Evolutionary conservation across 2,329 filamentous ascomycete species (phyloP).

Genomic region (Emergomyces orientalis): DNA sequence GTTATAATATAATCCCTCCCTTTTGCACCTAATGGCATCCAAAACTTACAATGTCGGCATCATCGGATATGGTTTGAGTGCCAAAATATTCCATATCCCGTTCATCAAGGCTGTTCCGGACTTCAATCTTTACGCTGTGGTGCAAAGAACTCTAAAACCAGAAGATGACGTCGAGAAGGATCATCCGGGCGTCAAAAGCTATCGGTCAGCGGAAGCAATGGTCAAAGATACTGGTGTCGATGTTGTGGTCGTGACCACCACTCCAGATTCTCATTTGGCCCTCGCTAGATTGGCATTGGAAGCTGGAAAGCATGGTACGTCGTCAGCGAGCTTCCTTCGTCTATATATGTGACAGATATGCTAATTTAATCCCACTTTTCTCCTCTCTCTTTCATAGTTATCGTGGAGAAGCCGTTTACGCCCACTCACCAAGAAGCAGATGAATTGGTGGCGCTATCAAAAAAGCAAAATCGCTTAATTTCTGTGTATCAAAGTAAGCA

Average conservation of each 20-base stretch:
- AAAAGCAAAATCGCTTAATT: slow-evolving; percentile 44
- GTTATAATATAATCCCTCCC: background rate
- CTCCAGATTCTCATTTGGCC: slow-evolving; percentile 60
- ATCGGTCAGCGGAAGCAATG: slow-evolving; percentile 52
- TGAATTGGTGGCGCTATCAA: slow-evolving; percentile 49
- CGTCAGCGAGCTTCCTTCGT: background rate
- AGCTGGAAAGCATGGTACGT: slow-evolving; percentile 55
- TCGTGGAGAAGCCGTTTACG: slow-evolving; percentile 78
- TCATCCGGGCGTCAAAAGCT: slow-evolving; percentile 56
- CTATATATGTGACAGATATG: background rate
- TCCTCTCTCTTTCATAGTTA: slow-evolving; percentile 39
- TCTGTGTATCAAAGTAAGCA: slow-evolving; percentile 58
- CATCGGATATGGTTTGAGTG: slow-evolving; percentile 54
- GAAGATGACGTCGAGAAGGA: slow-evolving; percentile 60
- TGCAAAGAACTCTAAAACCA: slow-evolving; percentile 60
- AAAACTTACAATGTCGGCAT: slow-evolving; percentile 49
- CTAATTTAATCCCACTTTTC: background rate
- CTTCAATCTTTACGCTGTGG: slow-evolving; percentile 62
- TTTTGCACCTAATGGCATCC: slow-evolving; percentile 27
- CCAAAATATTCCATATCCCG: slow-evolving; percentile 78
- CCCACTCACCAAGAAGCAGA: slow-evolving; percentile 60
- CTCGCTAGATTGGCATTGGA: slow-evolving; percentile 57
- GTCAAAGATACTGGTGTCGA: slow-evolving; percentile 58
- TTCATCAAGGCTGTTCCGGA: slow-evolving; percentile 57
- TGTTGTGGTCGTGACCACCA: slow-evolving; percentile 61